A percentile compares a stretch with the other conserved stretches of the same genome.
Conservation (phyloP, 2,329 filamentous ascomycete genomes). For the Phyllosticta paracitricarpa region DNA sequence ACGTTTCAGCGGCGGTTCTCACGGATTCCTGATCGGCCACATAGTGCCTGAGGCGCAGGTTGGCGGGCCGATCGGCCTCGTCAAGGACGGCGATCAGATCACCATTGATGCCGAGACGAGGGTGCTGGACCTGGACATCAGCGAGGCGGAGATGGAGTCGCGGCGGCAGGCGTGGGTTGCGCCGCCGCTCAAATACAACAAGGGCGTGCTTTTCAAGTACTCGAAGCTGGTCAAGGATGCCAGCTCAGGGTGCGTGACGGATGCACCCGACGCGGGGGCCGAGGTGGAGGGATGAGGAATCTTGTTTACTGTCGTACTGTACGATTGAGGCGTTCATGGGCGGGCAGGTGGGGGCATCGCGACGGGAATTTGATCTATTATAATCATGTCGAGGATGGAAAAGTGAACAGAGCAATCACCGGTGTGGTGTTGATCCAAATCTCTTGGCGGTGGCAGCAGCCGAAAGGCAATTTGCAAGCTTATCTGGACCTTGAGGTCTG, state of each 20-base stretch:
- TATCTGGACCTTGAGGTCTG: not conserved
- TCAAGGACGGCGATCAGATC: slow-evolving; percentile 71
- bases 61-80: slow-evolving; percentile 74
- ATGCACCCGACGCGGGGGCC: slow-evolving; percentile 21
- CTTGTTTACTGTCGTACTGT: not conserved
- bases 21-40: slow-evolving; percentile 81
- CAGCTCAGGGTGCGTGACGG: slow-evolving; percentile 50
- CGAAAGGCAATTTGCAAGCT: slow-evolving; percentile 5
- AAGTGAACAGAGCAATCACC: slow-evolving; percentile 1
- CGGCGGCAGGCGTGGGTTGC: slow-evolving; percentile 42
- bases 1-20: slow-evolving; percentile 69
- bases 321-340: slow-evolving; percentile 3
- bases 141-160: slow-evolving; percentile 50
- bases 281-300: not conserved
- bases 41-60: slow-evolving; percentile 81
- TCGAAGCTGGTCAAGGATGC: slow-evolving; percentile 46
- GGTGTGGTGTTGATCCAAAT: not conserved
- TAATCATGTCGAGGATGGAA: not conserved
- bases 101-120: slow-evolving; percentile 72
- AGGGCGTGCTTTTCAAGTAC: slow-evolving; percentile 52
- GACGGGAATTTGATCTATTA: not conserved
- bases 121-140: slow-evolving; percentile 54
- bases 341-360: not conserved
- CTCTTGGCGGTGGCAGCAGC: slow-evolving; percentile 7
- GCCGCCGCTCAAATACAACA: slow-evolving; percentile 47